Evolutionary conservation across 176 grass and related monocot species (phyloP).

Genomic region (Tillandsia fasciculata): DNA sequence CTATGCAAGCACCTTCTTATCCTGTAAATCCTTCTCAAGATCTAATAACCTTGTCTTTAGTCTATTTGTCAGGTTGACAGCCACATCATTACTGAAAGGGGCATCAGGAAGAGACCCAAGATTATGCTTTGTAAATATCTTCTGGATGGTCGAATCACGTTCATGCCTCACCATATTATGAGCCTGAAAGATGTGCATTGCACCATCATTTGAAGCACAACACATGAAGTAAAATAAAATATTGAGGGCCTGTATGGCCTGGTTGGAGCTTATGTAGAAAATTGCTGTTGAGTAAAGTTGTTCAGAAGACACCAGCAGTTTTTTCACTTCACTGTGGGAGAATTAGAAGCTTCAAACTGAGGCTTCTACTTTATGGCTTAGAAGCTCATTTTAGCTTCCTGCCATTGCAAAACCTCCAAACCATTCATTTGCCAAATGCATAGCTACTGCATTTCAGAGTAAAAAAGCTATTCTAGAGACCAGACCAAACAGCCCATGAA

Average conservation of each 20-base stretch:
- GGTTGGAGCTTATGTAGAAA: not conserved
- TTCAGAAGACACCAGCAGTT: not conserved
- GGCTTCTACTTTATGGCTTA: too few species aligned
- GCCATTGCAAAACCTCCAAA: too few species aligned
- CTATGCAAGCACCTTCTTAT: conserved; percentile 63
- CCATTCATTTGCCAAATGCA: too few species aligned
- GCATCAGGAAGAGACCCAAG: conserved; percentile 57
- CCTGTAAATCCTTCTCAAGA: conserved; percentile 73
- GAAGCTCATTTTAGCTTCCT: too few species aligned
- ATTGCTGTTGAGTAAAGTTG: conserved; percentile 1
- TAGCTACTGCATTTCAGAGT: too few species aligned
- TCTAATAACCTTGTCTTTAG: conserved; percentile 45
- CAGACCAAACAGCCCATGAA: conserved; percentile 1
- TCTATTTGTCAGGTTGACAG: conserved; percentile 53
- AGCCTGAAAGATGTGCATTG: conserved; percentile 58
- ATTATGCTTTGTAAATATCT: conserved; percentile 66
- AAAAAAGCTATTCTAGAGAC: too few species aligned
- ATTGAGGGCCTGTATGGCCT: not conserved
- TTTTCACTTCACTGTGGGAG: too few species aligned
- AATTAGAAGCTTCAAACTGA: too few species aligned
- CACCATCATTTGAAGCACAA: not conserved
- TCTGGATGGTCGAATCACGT: conserved; percentile 61
- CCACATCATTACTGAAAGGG: conserved; percentile 64
- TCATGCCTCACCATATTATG: conserved; percentile 43
- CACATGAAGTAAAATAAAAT: not conserved